Evolutionary conservation across 495 filamentous ascomycete species (phyloP).

Genomic region (Apiosordaria backusii): DNA sequence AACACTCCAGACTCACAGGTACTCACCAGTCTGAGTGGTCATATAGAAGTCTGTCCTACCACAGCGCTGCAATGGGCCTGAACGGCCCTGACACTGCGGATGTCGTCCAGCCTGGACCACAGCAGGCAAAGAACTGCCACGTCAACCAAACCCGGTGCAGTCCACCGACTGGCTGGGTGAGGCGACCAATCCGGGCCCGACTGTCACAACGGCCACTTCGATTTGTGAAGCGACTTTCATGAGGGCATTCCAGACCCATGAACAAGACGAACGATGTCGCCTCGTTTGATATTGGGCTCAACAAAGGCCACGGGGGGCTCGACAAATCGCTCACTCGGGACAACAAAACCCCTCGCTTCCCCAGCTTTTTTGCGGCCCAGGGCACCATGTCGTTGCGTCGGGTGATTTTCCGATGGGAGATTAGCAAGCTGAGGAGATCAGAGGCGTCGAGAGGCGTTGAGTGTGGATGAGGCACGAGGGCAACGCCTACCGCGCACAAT

Average conservation of each 20-base stretch:
- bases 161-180: constrained; percentile 24
- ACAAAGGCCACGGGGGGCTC: constrained; percentile 2
- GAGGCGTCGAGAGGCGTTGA: background rate
- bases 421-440: background rate
- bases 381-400: background rate
- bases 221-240: constrained; percentile 28
- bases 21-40: too few relatives aligned
- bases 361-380: background rate
- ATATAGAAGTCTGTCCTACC: too few relatives aligned
- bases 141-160: constrained; percentile 9
- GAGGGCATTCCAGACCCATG: constrained; percentile 11
- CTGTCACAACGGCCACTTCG: constrained; percentile 7
- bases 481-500: background rate
- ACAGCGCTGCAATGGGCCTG: too few relatives aligned
- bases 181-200: constrained; percentile 31
- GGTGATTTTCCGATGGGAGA: constrained; percentile 10
- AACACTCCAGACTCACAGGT: constrained; percentile 2
- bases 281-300: constrained; percentile 1
- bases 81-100: constrained; percentile 16
- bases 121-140: constrained; percentile 16
- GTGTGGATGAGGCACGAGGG: background rate
- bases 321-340: constrained; percentile 3
- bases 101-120: background rate
- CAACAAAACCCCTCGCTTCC: constrained; percentile 2
- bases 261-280: constrained; percentile 1